Conservation (phyloP, 768 basidiomycete species). For the Boletus rufocinnamomeus region DNA sequence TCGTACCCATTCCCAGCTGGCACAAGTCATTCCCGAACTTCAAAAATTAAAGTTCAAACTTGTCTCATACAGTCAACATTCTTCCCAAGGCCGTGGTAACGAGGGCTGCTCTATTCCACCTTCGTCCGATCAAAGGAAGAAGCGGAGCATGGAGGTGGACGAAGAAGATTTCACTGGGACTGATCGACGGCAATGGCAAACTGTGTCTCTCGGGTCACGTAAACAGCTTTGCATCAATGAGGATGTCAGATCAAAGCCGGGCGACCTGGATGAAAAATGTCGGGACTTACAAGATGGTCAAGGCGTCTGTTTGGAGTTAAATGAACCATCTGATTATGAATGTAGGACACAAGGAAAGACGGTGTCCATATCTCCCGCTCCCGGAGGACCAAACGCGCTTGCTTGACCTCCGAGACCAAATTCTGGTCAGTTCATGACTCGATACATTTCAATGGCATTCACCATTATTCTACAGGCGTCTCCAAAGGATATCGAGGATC, state of each 20-base stretch:
- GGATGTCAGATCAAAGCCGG: conserved; percentile 56
- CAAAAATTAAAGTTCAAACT: conserved; percentile 61
- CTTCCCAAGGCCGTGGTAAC: conserved; percentile 14
- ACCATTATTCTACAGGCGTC: conserved; percentile 55
- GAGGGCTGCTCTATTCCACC: not conserved
- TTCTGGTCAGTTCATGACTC: conserved; percentile 52
- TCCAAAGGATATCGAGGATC: conserved; percentile 94
- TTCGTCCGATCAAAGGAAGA: conserved; percentile 12
- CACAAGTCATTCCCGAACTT: conserved; percentile 88
- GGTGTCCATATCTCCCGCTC: conserved; percentile 78
- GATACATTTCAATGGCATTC: not conserved
- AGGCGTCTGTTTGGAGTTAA: not conserved
- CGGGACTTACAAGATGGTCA: conserved; percentile 75
- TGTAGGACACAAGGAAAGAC: conserved; percentile 60
- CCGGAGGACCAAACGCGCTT: conserved; percentile 67
- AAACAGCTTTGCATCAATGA: conserved; percentile 94
- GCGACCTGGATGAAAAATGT: conserved; percentile 86
- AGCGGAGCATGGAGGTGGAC: conserved; percentile 27
- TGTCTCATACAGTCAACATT: conserved; percentile 17
- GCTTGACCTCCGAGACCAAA: conserved; percentile 84
- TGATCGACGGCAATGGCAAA: conserved; percentile 43
- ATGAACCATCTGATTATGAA: conserved; percentile 4
- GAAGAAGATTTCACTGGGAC: conserved; percentile 29
- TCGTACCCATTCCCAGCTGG: conserved; percentile 92
- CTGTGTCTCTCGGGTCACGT: conserved; percentile 87